Base-by-base conservation (phyloP, 495 filamentous ascomycete genomes). In the Symbiotaphrina buchneri region DNA sequence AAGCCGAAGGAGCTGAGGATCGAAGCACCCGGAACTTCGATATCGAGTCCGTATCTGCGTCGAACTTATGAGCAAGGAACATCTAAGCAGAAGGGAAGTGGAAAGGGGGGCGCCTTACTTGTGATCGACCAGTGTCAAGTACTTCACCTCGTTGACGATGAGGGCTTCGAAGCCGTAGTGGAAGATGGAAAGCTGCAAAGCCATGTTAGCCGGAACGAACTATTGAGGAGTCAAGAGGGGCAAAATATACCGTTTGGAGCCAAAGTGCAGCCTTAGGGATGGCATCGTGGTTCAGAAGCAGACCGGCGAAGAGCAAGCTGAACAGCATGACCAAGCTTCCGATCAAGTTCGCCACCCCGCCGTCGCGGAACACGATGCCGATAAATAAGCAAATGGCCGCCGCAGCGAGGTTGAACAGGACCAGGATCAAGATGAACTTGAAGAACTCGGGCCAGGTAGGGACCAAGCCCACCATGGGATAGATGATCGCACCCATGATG, bases 281-380 rank as follows among this genome's bases (percentile, higher is more conserved):
- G 10, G 76, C 80, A 45, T 94, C 30, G 43, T 91, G 83, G 46
- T 99, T 99, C 28, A 99, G 63, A 30, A 99, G 54, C 20, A 95
- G 58, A 34, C 87, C 87, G 0, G 82, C 83, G 51, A 99, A 93
- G 1, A 99, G 63, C 41, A 99, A 53, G 44, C 77, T 87, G 57
- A 99, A 99, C 19, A 99, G 64, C 87, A 99, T 99, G 29, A 95
- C 82, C 42, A 99, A 47, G 43, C 79, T 87, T 26, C 87, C 90
- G 29, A 95, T 81, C 32, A 99, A 52, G 49, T 93, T 94, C 36
- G 90, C 90, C 2, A 99, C 79, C n/a, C 80, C 75, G 5, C 59
- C 63, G 37, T 95, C 85, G 40, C 76, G 78, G 62, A 87, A 83
- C 7, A 94, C 64, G 33, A 99, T 92, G 33, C 87, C 87, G 41